Percentiles rank a stretch among this genome's conserved stretches.
Conservation (phyloP, 345 rosid species). For the Boechera retrofracta region DNA sequence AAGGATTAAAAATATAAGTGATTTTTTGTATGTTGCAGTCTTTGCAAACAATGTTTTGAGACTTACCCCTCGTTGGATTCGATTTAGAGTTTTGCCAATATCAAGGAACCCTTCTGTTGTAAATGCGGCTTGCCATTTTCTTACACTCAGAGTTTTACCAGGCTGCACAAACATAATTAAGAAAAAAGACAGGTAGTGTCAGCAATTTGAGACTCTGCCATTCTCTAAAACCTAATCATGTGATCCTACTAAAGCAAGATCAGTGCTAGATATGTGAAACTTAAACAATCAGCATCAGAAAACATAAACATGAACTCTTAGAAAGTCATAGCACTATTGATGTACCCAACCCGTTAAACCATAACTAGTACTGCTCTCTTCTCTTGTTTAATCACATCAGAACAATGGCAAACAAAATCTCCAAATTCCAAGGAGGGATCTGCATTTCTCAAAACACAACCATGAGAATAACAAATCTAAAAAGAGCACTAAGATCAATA, state of each 20-base stretch:
- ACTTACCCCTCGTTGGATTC: conserved; percentile 86
- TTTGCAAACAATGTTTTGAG: conserved; percentile 13
- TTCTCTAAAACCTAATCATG: conserved; percentile 12
- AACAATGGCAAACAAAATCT: background rate
- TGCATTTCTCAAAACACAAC: background rate
- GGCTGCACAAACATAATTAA: conserved; percentile 57
- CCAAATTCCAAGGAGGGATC: background rate
- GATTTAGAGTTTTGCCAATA: conserved; percentile 73
- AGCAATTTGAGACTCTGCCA: background rate
- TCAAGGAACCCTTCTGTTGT: conserved; percentile 76
- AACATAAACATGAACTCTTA: background rate
- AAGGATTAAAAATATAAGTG: too few species aligned
- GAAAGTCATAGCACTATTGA: conserved; percentile 1
- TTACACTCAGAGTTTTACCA: conserved; percentile 94
- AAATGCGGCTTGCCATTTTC: conserved; percentile 97
- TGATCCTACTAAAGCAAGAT: conserved; percentile 9
- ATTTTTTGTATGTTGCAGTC: background rate
- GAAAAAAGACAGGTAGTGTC: conserved; percentile 21
- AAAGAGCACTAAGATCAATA: background rate
- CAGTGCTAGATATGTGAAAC: background rate
- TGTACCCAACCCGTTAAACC: background rate
- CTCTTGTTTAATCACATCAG: too few species aligned
- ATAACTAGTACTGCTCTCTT: too few species aligned
- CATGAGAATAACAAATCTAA: background rate
- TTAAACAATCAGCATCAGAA: background rate